A percentile compares a stretch with the other conserved stretches of the same genome.
These are phyloP conservation scores for Candida yuanshanica DNA, from an alignment of 805 yeast genomes.

Conservation along the genomic window DNA sequence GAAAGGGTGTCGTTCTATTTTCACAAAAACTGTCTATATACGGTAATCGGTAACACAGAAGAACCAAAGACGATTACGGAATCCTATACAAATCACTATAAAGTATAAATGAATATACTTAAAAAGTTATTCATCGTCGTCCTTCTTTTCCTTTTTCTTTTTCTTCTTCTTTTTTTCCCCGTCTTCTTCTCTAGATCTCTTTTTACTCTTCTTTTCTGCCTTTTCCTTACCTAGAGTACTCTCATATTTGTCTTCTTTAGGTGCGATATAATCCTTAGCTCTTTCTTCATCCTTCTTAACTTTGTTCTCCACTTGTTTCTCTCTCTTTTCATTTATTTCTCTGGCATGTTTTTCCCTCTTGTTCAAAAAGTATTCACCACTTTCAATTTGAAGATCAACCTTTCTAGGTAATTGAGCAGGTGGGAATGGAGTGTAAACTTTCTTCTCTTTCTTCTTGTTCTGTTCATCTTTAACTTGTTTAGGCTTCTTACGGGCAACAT, in stretches of 20 bases:
- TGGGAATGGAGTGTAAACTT: conserved; percentile 97
- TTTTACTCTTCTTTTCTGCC: conserved; percentile 25
- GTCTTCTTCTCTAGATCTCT: conserved; percentile 25
- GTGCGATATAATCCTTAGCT: conserved; percentile 77
- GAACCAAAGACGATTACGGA: no score
- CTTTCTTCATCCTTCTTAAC: conserved; percentile 63
- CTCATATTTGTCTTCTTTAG: conserved; percentile 62
- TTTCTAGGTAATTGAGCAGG: conserved; percentile 96
- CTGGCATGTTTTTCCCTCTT: conserved; percentile 73
- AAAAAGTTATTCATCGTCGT: conserved; percentile 5
- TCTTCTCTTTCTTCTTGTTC: conserved; percentile 43
- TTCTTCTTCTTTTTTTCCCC: conserved; percentile 23
- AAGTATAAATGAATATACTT: no score
- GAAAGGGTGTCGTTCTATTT: not conserved
- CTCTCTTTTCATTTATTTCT: conserved; percentile 70
- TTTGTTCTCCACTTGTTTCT: conserved; percentile 67
- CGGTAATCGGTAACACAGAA: no score
- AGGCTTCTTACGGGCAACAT: conserved; percentile 90
- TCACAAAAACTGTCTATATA: not conserved
- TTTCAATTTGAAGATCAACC: conserved; percentile 93
- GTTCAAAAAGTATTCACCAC: conserved; percentile 96
- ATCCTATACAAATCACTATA: no score
- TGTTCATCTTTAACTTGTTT: conserved; percentile 50
- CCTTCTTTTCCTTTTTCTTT: conserved; percentile 27
- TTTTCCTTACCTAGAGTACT: conserved; percentile 33